These are phyloP conservation scores for Cladosporium austrohemisphaericum DNA, from an alignment of 2,329 filamentous ascomycete genomes.

Conservation along the genomic window DNA sequence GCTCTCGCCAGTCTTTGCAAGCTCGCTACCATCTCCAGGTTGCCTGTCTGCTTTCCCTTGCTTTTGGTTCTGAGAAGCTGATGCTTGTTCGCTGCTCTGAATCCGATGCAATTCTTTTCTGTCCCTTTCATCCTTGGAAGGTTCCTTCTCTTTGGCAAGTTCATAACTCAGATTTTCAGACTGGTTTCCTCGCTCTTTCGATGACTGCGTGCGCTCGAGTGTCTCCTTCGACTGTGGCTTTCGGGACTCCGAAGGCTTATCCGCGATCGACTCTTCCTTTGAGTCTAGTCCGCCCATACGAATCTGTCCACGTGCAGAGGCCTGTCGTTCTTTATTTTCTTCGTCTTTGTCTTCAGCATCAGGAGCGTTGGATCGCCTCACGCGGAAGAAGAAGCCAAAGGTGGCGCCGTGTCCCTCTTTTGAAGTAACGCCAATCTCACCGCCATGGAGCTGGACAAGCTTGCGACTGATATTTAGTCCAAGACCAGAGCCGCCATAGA, in stretches of 20 bases:
- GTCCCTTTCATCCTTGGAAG: not conserved
- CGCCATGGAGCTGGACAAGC: slow-evolving; percentile 42
- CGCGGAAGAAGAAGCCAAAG: slow-evolving; percentile 42
- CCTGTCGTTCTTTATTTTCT: not conserved
- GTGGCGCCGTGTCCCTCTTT: slow-evolving; percentile 36
- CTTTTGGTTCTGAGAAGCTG: not conserved
- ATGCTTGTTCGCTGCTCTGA: not conserved
- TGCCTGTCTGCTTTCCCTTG: not conserved
- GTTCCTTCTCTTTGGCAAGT: slow-evolving; percentile 1
- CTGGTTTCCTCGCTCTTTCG: slow-evolving; percentile 22
- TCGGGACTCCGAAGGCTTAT: slow-evolving; percentile 8
- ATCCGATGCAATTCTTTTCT: too few relatives aligned
- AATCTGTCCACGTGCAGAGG: slow-evolving; percentile 2
- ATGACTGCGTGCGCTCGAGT: slow-evolving; percentile 15
- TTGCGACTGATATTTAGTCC: slow-evolving; percentile 47
- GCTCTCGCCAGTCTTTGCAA: not conserved
- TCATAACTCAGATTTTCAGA: slow-evolving; percentile 34
- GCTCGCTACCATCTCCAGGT: not conserved
- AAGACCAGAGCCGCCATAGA: slow-evolving; percentile 44
- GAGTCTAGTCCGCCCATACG: slow-evolving; percentile 7
- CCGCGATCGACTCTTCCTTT: slow-evolving; percentile 1
- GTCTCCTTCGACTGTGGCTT: not conserved
- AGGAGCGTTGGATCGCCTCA: slow-evolving; percentile 9
- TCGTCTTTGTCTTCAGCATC: slow-evolving; percentile 1
- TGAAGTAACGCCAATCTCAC: slow-evolving; percentile 45